Conservation (phyloP, 495 filamentous ascomycete species). For the Aspergillus conjunctus region DNA sequence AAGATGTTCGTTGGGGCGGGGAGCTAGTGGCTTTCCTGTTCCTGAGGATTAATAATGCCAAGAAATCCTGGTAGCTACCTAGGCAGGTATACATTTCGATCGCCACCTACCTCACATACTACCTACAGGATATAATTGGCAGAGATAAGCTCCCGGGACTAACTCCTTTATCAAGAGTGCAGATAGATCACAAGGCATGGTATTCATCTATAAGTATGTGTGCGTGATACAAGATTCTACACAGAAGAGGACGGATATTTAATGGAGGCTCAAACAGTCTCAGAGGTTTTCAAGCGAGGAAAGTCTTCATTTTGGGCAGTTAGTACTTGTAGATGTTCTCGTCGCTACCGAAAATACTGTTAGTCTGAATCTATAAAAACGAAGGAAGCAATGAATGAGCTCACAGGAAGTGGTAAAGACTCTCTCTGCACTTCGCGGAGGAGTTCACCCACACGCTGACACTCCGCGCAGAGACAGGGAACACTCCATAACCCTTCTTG, state of each 20-base stretch:
- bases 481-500: conserved; percentile 56
- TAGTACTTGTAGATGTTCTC: conserved; percentile 11
- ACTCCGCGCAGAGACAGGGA: conserved; percentile 54
- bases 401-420: conserved; percentile 40
- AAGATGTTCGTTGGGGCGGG: background rate
- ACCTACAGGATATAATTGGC: background rate
- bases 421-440: conserved; percentile 53
- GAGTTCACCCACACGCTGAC: conserved; percentile 64
- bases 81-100: background rate
- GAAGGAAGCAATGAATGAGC: conserved; percentile 10
- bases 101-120: background rate
- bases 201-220: no score
- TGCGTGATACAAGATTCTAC: no score
- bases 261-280: no score
- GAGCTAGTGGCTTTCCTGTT: conserved; percentile 6
- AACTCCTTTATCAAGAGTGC: no score
- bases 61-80: background rate
- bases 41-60: background rate
- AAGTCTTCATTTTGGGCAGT: background rate
- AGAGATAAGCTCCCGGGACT: background rate
- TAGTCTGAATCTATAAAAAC: background rate
- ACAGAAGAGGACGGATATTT: no score
- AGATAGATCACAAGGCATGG: no score
- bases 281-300: background rate
- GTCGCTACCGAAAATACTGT: background rate